Percentiles rank a stretch among this genome's conserved stretches.
Conservation (phyloP, 345 rosid species). For the Salix brachista region DNA sequence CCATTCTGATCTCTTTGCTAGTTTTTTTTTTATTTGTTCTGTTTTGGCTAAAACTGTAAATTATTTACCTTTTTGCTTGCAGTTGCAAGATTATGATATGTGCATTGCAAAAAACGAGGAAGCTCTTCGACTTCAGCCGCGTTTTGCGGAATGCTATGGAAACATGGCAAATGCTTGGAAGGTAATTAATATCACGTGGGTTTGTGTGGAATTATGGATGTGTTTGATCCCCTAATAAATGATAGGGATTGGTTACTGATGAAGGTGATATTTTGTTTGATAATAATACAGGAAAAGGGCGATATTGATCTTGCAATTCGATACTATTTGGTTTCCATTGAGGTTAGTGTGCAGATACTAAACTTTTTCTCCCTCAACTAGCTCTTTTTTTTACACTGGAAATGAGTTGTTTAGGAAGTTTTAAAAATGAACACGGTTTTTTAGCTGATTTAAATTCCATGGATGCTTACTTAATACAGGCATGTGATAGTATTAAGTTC, state of each 20-base stretch:
- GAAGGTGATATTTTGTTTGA: neutral
- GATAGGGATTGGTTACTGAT: neutral
- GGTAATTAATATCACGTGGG: slow-evolving; percentile 35
- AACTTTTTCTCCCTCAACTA: neutral
- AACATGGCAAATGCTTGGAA: slow-evolving; percentile 99
- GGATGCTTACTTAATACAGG: neutral
- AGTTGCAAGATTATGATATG: slow-evolving; percentile 96
- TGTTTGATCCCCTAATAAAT: neutral
- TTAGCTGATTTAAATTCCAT: neutral
- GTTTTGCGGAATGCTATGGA: slow-evolving; percentile 97
- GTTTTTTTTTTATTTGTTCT: neutral
- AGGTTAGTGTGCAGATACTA: slow-evolving; percentile 48
- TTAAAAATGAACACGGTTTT: neutral
- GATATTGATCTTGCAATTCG: slow-evolving; percentile 86
- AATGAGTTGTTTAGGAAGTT: neutral
- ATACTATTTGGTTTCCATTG: slow-evolving; percentile 87
- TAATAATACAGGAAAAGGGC: slow-evolving; percentile 76
- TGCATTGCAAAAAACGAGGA: slow-evolving; percentile 94
- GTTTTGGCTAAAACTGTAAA: neutral
- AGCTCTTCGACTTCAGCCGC: slow-evolving; percentile 88
- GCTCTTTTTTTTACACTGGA: neutral
- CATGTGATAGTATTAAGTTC: neutral
- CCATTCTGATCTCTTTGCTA: neutral
- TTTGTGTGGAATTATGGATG: neutral
- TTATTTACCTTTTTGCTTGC: slow-evolving; percentile 1